These are phyloP conservation scores for Fusarium verrucosum DNA, from an alignment of 2,329 filamentous ascomycete species.

Conservation along the genomic window DNA sequence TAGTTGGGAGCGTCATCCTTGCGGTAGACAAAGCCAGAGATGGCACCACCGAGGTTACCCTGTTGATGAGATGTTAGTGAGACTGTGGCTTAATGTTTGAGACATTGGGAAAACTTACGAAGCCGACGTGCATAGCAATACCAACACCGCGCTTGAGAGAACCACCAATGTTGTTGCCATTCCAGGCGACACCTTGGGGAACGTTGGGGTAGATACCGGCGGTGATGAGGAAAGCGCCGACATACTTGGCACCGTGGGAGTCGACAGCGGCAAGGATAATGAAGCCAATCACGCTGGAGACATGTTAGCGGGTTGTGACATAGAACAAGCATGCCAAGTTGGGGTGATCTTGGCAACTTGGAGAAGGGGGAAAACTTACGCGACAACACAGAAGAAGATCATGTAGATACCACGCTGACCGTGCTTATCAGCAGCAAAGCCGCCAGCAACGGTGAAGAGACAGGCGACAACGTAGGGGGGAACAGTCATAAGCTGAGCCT, in stretches of 20 bases:
- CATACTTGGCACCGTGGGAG: conserved; percentile 57
- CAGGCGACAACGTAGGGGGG: conserved; percentile 52
- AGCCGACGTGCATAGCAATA: conserved; percentile 65
- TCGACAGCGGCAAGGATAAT: conserved; percentile 46
- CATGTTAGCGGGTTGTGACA: conserved; percentile 23
- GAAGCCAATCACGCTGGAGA: conserved; percentile 47
- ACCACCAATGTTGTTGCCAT: conserved; percentile 67
- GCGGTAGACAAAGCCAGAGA: conserved; percentile 50
- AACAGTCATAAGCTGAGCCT: conserved; percentile 52
- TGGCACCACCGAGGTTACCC: conserved; percentile 51
- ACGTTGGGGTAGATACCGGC: conserved; percentile 61
- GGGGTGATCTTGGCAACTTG: conserved; percentile 12
- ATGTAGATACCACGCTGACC: conserved; percentile 52
- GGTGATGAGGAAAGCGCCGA: conserved; percentile 56
- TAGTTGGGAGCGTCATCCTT: conserved; percentile 62
- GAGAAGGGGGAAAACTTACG: conserved; percentile 41
- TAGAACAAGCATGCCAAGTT: conserved; percentile 10
- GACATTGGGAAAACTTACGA: conserved; percentile 40
- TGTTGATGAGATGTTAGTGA: conserved; percentile 38
- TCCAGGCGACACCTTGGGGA: conserved; percentile 66
- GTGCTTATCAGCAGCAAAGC: conserved; percentile 55
- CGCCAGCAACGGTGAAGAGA: conserved; percentile 50
- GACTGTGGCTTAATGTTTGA: conserved; percentile 7
- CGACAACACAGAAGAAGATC: conserved; percentile 49
- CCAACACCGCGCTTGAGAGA: conserved; percentile 64